These are phyloP conservation scores for Eucalyptus lansdowneana DNA, from an alignment of 345 rosid species.

Conservation along the genomic window DNA sequence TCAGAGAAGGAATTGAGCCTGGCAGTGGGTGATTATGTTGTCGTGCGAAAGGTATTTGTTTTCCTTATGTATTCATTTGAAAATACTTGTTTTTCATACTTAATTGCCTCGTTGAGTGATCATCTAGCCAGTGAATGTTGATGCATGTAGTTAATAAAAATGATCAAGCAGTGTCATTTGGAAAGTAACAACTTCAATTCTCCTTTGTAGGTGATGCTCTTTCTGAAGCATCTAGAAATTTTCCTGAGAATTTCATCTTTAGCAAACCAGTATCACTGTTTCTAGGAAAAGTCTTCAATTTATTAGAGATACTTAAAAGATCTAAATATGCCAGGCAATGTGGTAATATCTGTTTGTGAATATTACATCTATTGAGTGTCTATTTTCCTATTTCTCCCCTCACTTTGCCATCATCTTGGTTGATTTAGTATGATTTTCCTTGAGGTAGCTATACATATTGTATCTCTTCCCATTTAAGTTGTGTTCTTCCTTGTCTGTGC, in stretches of 20 bases:
- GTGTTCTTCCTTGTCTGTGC: background rate
- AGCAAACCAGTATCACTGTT: background rate
- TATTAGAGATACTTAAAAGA: background rate
- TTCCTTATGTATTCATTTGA: background rate
- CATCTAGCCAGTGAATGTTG: background rate
- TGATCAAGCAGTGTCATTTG: background rate
- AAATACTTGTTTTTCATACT: background rate
- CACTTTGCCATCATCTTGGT: background rate
- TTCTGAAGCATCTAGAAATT: background rate
- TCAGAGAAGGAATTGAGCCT: conserved; percentile 90
- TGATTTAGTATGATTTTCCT: background rate
- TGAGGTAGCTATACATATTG: background rate
- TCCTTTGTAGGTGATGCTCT: background rate
- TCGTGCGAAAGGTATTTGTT: conserved; percentile 68
- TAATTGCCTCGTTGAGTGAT: background rate
- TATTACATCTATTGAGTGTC: background rate
- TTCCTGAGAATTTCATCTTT: background rate
- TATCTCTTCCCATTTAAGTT: background rate
- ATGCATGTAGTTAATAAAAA: background rate
- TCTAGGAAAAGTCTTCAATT: background rate
- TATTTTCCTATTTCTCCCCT: background rate
- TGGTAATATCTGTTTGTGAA: background rate
- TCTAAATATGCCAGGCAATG: background rate
- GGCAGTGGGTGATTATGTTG: conserved; percentile 73
- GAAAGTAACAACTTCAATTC: background rate